Percentiles rank a stretch among this genome's conserved stretches.
Conservation (phyloP, 2,329 filamentous ascomycete genomes). For the Diaporthe capsici region DNA sequence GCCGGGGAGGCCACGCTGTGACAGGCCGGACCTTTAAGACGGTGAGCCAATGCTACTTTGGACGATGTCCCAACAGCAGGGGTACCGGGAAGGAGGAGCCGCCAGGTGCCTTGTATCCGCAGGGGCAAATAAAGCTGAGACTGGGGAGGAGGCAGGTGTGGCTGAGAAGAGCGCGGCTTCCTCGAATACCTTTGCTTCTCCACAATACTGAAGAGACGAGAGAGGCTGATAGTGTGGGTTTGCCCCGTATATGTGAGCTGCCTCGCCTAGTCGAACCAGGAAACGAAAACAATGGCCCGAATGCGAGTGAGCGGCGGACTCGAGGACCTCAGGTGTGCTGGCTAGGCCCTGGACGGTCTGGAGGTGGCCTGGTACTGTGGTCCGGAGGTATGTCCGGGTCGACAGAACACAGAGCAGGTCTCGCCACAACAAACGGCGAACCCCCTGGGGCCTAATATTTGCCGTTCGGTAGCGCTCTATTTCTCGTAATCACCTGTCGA, state of each 20-base stretch:
- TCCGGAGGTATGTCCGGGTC: not conserved
- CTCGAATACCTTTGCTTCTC: slow-evolving; percentile 21
- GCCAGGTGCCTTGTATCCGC: slow-evolving; percentile 27
- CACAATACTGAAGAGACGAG: not conserved
- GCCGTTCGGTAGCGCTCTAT: not conserved
- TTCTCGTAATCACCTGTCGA: not conserved
- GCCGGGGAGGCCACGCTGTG: slow-evolving; percentile 25
- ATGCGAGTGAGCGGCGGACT: slow-evolving; percentile 7
- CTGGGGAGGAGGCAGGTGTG: slow-evolving; percentile 28
- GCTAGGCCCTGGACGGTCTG: slow-evolving; percentile 17
- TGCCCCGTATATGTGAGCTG: slow-evolving; percentile 9
- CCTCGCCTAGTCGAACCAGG: not conserved
- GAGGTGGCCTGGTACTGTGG: not conserved
- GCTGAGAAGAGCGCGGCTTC: slow-evolving; percentile 25
- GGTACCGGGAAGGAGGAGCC: slow-evolving; percentile 34
- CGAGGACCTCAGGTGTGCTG: not conserved
- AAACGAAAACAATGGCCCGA: not conserved
- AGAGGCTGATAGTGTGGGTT: not conserved
- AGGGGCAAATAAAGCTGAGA: slow-evolving; percentile 35
- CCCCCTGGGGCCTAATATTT: not conserved
- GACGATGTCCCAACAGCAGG: slow-evolving; percentile 32
- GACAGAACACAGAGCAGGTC: slow-evolving; percentile 22
- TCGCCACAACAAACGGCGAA: slow-evolving; percentile 21
- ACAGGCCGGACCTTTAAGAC: slow-evolving; percentile 23
- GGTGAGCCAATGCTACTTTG: slow-evolving; percentile 27